Evolutionary conservation across 163 green algal species (phyloP), one percentile per base, ranked within the genome.

Genomic region (Scenedesmus sp.): DNA sequence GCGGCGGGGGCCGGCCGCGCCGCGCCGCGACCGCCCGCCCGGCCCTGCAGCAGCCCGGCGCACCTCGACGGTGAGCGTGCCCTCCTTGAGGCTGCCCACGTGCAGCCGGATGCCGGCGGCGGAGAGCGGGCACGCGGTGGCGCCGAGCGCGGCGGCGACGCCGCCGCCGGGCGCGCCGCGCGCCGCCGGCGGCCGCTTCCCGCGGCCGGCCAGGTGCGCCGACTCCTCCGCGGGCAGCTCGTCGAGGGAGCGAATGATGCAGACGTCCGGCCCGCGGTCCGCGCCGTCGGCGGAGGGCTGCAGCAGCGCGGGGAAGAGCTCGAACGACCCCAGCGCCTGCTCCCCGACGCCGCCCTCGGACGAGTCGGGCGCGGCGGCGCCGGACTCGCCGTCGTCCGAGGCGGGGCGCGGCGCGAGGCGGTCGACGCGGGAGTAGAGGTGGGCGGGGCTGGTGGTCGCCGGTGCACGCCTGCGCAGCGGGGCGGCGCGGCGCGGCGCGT

Each of bases 61-160:
- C 4, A 93, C 80, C 78, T 97, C 92, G 45, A 91, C 80, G 13
- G 86, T 86, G 70, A 94, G 87, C 11, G 91, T 95, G 29, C 85
- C 87, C 57, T 94, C 88, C 29, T 80, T 39, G 26, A 92, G 54
- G 69, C 94, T 82, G 11, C 75, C 83, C 18, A 95, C 44, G 9
- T 77, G 76, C 6, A 93, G 72, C 84, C 94, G 87, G 36, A 90
- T 78, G 24, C 39, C 63, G 7, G 63, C 63, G 11, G 20, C 14
- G 6, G 42, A 5, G 9, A 45, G 33, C 45, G 39, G 26, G 42
- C 29, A 64, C 31, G 15, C 62, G 11, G 57, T 62, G 28, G 74
- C 26, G n/a, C n/a, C n/a, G n/a, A n/a, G 15, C 63, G 63, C 24
- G 67, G 11, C 60, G 45, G 74, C n/a, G 57, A 24, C 22, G 76